A percentile compares a stretch with the other conserved stretches of the same genome.
phyloP scores from a whole-genome alignment of 1,284 basidiomycete species.

The Austroboletus niveus region DNA sequence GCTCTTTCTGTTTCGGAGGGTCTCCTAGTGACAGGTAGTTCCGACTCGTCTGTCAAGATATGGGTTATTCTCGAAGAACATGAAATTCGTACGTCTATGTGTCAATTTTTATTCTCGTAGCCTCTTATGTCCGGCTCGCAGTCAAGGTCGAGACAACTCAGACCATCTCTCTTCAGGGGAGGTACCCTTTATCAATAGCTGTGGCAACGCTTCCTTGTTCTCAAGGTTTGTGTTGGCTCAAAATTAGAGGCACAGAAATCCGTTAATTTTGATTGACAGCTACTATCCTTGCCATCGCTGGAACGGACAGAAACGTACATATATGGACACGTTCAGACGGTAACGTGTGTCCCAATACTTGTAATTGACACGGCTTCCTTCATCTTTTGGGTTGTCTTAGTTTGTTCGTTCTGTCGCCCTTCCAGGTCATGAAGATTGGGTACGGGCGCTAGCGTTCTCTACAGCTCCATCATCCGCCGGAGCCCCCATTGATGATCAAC shows the following conservation, averaged over 20 bases:
- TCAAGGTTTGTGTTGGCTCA: slow-evolving; percentile 56
- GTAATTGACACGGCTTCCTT: background rate
- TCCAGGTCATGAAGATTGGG: slow-evolving; percentile 93
- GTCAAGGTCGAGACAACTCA: slow-evolving; percentile 54
- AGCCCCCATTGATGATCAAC: slow-evolving; percentile 33
- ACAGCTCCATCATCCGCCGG: slow-evolving; percentile 17
- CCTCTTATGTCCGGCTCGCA: slow-evolving; percentile 20
- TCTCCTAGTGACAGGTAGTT: slow-evolving; percentile 72
- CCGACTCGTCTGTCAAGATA: slow-evolving; percentile 73
- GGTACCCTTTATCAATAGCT: slow-evolving; percentile 73
- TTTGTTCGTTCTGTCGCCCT: slow-evolving; percentile 62
- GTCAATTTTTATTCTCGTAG: background rate
- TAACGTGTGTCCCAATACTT: slow-evolving; percentile 13
- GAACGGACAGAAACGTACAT: slow-evolving; percentile 74
- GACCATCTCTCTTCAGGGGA: slow-evolving; percentile 62
- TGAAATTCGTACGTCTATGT: slow-evolving; percentile 33
- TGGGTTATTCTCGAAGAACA: slow-evolving; percentile 49
- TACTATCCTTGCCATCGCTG: slow-evolving; percentile 70
- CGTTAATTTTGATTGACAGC: slow-evolving; percentile 40
- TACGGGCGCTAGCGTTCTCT: slow-evolving; percentile 75
- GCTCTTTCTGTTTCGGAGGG: slow-evolving; percentile 50
- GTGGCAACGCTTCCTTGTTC: slow-evolving; percentile 64
- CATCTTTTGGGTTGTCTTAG: slow-evolving; percentile 32
- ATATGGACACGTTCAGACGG: slow-evolving; percentile 71
- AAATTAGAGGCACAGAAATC: background rate